Conservation (phyloP, 2,329 filamentous ascomycete genomes). For the Fonsecaea erecta region DNA sequence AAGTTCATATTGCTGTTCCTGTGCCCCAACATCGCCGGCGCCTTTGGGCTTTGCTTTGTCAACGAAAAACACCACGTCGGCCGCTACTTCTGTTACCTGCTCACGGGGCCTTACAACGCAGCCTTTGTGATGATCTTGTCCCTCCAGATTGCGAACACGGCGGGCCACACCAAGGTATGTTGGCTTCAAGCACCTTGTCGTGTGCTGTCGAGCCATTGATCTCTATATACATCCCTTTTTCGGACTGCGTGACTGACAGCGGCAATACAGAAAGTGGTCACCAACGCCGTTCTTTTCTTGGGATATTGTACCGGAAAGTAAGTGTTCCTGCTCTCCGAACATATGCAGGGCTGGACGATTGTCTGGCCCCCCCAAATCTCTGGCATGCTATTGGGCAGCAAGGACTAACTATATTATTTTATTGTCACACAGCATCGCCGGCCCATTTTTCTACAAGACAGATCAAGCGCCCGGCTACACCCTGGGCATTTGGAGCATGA, state of each 20-base stretch:
- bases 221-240: background rate
- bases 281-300: constrained; percentile 65
- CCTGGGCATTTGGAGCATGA: constrained; percentile 63
- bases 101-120: constrained; percentile 61
- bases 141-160: constrained; percentile 53
- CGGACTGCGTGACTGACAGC: background rate
- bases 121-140: constrained; percentile 58
- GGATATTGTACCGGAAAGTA: constrained; percentile 63
- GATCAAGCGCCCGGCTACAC: constrained; percentile 57
- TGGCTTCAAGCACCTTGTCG: background rate
- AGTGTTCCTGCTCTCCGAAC: background rate
- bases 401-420: background rate
- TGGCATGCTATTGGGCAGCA: background rate
- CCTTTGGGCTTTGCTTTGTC: constrained; percentile 63
- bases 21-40: constrained; percentile 63
- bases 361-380: background rate
- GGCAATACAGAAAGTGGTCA: constrained; percentile 55
- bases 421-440: constrained; percentile 50
- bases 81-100: constrained; percentile 63
- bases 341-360: background rate
- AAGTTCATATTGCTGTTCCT: constrained; percentile 62
- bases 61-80: constrained; percentile 56
- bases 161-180: constrained; percentile 59
- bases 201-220: background rate
- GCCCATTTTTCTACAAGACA: constrained; percentile 66